Percentiles rank a stretch among this genome's conserved stretches.
Evolutionary conservation across 2,329 filamentous ascomycete genomes (phyloP).

Genomic region (Trichoderma koningiopsis): DNA sequence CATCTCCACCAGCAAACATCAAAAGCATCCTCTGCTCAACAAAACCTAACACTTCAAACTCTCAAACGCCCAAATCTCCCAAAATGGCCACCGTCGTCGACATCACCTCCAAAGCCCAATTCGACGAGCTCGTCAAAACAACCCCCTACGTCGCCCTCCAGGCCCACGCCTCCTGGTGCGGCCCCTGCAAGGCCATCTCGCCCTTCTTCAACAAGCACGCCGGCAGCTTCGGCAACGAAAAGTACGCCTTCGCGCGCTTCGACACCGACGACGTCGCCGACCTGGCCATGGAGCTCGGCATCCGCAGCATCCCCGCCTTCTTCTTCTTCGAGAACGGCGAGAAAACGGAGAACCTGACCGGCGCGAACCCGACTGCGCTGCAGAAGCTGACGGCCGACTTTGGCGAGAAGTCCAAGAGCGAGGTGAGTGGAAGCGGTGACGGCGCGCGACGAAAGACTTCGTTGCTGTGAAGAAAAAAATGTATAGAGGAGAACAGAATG

Average conservation of each 20-base stretch:
- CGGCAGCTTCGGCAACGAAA: constrained; percentile 39
- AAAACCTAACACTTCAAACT: background rate
- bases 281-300: constrained; percentile 51
- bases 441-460: background rate
- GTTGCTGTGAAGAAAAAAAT: background rate
- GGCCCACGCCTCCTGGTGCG: constrained; percentile 63
- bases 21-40: background rate
- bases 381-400: constrained; percentile 34
- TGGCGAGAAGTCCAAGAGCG: constrained; percentile 32
- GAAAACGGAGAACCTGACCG: constrained; percentile 48
- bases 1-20: background rate
- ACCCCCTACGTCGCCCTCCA: constrained; percentile 58
- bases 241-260: constrained; percentile 59
- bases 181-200: constrained; percentile 61
- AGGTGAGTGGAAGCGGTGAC: background rate
- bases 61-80: constrained; percentile 13
- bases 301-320: constrained; percentile 62
- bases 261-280: constrained; percentile 59
- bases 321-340: constrained; percentile 60
- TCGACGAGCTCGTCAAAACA: constrained; percentile 50
- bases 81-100: constrained; percentile 34
- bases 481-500: background rate
- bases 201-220: constrained; percentile 56
- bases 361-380: constrained; percentile 41
- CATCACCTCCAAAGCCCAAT: constrained; percentile 49